Base-by-base conservation (phyloP, 2,329 filamentous ascomycete genomes). In the Neurospora sp. region DNA sequence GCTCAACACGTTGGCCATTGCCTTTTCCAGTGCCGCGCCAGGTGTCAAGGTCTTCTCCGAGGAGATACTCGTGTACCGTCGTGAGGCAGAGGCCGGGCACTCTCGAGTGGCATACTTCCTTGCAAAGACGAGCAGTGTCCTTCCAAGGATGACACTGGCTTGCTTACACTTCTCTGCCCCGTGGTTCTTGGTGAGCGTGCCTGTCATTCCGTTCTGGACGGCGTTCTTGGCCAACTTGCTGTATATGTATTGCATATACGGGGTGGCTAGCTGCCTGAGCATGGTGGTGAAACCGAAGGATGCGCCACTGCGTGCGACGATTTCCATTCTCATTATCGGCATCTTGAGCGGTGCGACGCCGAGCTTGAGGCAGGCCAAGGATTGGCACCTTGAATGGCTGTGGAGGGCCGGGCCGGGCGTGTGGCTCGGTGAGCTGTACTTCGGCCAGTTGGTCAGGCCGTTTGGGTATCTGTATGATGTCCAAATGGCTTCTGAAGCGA, bases 191-290 rank as follows among this genome's bases (percentile, higher is more conserved):
- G 80, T 88, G 8, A 79, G 82, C 0, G 82, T 81, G 3, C 85
- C 86, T 1, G 78, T 83, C 28, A 86, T 87, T 19, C 75, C 76
- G n/a, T 89, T 83, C 78, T 75, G 77, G 28, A 76, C 80, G 10
- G 83, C 84, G 36, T 88, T 85, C 75, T 68, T 80, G 15, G 81
- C 81, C 7, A 88, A 88, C 70, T 74, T 87, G 66, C 71, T 84
- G 10, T 88, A 88, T 77, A 88, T 87, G 74, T 89, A 84, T 78
- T 84, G 84, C 74, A 85, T 88, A 68, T 88, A 87, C 75, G 85
- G 86, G 0, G 79, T 88, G 7, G 82, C 86, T 0, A 84, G 81
- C 40, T 78, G 80, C 38, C 76, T 88, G 17, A 85, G 82, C 70
- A 87, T 88, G 84, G 74, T 88, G 1, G 81, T 84, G 28, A 81